Base-by-base conservation (phyloP, 169 alveolate species). In the Cryptosporidium sp. region DNA sequence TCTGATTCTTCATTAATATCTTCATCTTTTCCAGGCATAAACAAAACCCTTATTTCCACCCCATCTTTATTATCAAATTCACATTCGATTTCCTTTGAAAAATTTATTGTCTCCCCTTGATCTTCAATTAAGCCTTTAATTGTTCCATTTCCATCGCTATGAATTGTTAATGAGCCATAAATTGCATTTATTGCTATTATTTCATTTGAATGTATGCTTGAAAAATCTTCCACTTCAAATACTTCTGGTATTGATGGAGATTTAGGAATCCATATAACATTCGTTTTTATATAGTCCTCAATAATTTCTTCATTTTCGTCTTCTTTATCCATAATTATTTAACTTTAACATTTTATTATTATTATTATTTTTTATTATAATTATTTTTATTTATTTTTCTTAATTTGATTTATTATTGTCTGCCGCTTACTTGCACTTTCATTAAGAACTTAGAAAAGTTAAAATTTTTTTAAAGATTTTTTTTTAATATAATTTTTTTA, bases 161-260 rank as follows among this genome's bases (percentile, higher is more conserved):
- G 89, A 45, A 80, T 18, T 35, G 60, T 80, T 39, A 80, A 21
- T 42, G 56, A 31, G 1, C 89, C 89, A 65, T 80, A 80, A 35
- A 80, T 80, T 48, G 89, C 89, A 80, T 80, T 65, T 23, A 80
- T 37, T 67, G 89, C 89, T 21, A 62, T 62, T 14, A 80, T 65
- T 42, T 80, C 89, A 62, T 80, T 62, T 8, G 23, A 3, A 35
- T 80, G 89, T 29, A 80, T 80, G 48, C 23, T 62, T 31, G 62
- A n/a, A 26, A 37, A 52, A 80, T 80, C 89, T 7, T 62, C 45
- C 23, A 23, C 69, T 16, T 37, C 39, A 45, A 80, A 23, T 4
- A 45, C 39, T 44, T 61, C 69, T 35, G 56, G 44, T 21, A 29
- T 61, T 42, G 35, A 65, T 61, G 89, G 80, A 18, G 18, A 62